Base-by-base conservation (phyloP, 2,329 filamentous ascomycete species). In the Penicillium crustosum region DNA sequence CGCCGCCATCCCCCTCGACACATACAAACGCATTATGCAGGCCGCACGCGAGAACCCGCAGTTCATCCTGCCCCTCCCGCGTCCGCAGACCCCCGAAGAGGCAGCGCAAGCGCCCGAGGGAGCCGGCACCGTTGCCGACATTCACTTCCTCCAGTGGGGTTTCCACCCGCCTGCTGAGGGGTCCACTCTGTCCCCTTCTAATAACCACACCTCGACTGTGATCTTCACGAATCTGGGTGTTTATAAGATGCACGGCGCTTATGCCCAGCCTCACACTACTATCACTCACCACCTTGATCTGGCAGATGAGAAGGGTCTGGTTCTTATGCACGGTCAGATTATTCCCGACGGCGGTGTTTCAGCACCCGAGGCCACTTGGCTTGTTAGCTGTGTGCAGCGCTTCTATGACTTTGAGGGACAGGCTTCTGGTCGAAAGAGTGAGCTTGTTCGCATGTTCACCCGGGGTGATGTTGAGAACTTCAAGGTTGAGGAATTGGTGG, bases 71-170 rank as follows among this genome's bases (percentile, higher is more conserved):
- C 94, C 94, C 0, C 83, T 97, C 7, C 64, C 90, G 84, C 75
- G 80, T 72, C 64, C 65, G 31, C 61, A 67, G 50, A 75, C 62
- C 13, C 55, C 62, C 21, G 64, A 66, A 17, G 57, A 57, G 17
- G 53, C 61, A 0, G 57, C 64, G 12, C 77, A 78, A 47, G 64
- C 61, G 6, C 57, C 61, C 4, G 62, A 62, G 5, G 63, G 65
- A 35, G 66, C 62, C 43, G 66, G 56, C 57, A 75, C 67, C 21
- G 70, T 68, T 51, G 91, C 92, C 47, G 94, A 97, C 75, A 92
- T 99, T 45, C 94, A 99, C 77, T 96, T 96, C 75, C 77, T 99
- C 61, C 93, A 99, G 77, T 99, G 95, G 91, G 90, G 89, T 0
- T 97, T 96, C 76, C 93, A 96, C 59, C 82, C 86, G 0, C 79